Evolutionary conservation across 257 asterid species (phyloP), one percentile per base, ranked within the genome.

Genomic region (Ilex asprella): DNA sequence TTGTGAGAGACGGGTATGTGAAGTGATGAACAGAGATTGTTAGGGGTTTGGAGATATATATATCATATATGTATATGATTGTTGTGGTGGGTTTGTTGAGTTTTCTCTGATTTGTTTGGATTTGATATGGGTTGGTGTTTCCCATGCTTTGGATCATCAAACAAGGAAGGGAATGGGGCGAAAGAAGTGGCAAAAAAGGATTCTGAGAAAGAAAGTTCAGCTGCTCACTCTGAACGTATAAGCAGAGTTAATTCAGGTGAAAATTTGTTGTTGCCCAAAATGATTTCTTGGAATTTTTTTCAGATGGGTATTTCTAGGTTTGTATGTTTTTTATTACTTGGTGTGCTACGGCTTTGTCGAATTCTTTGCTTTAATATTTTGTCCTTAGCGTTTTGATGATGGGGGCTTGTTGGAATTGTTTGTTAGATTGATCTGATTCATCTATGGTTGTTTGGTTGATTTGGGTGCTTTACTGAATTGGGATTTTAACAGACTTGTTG

Each of bases 61-160:
- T 53, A 1, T 10, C 1, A 53, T 50, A 1, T 53, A 46, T 10
- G 3, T 46, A 46, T 7, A 46, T 21, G 52, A 46, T 14, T 53
- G 2, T 2, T 15, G 57, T 53, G 57, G 57, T 35, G 41, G 57
- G 11, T 53, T 53, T 53, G 30, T 16, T n/a, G 57, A 27, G 27
- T 53, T 15, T 10, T 12, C 12, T 41, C 4, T 53, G 57, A 53
- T 53, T 53, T 53, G 57, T 3, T 53, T 6, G 29, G 57, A 53
- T 53, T 53, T 53, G 57, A 53, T 14, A 53, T 53, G 57, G 57
- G 57, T 21, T 1, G 57, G 57, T 53, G 57, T 53, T 53, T 53
- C 15, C 57, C 57, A 7, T 53, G 57, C 57, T 53, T 53, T 53
- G 57, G 30, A 53, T 16, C 57, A 53, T 53, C 57, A 21, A 53